Conservation (phyloP, 495 filamentous ascomycete species). For the Lasiosphaeria hispida region DNA sequence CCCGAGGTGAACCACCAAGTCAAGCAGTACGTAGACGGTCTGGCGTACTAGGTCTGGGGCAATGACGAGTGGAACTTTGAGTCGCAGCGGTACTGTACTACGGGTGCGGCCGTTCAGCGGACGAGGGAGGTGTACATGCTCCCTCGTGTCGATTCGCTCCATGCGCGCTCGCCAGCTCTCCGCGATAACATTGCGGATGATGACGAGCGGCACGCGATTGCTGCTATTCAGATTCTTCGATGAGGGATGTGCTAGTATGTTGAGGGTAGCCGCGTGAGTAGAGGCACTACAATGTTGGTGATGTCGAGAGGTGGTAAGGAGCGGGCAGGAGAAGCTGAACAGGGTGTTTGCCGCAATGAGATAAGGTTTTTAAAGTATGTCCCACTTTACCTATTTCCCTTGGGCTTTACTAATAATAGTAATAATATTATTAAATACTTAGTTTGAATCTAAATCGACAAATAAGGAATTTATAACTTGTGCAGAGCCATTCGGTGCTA, state of each 20-base stretch:
- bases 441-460: no score
- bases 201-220: neutral
- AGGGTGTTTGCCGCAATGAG: no score
- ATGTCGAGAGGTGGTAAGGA: no score
- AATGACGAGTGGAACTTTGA: constrained; percentile 10
- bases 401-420: no score
- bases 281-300: no score
- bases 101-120: neutral
- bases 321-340: no score
- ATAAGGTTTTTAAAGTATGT: no score
- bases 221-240: constrained; percentile 9
- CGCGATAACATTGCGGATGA: neutral
- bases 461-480: no score
- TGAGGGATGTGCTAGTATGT: neutral
- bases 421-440: no score
- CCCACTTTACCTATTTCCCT: no score
- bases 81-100: constrained; percentile 8
- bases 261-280: no score
- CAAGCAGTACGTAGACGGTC: neutral
- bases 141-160: neutral
- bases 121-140: neutral
- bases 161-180: neutral
- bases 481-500: no score
- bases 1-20: neutral
- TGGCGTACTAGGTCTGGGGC: constrained; percentile 2